Conservation (phyloP, 75 land plant genomes). For the Isoetes taiwanensis region DNA sequence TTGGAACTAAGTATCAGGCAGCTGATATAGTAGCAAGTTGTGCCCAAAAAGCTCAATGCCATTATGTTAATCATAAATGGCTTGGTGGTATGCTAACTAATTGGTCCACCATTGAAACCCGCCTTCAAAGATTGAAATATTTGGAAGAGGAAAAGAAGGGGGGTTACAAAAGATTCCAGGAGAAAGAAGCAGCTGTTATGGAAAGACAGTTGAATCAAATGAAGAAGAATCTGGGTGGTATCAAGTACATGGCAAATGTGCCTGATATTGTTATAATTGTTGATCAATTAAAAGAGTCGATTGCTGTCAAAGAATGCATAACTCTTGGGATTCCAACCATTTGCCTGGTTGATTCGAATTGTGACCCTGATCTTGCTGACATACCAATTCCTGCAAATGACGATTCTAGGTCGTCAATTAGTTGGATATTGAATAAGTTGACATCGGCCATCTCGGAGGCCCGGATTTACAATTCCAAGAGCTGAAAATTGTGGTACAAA, state of each 20-base stretch:
- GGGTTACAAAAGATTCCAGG: not conserved
- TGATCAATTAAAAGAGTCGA: not conserved
- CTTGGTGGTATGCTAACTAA: conserved; percentile 10
- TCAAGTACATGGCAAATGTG: not conserved
- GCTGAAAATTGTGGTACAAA: too few relatives aligned
- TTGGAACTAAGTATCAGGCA: conserved; percentile 2
- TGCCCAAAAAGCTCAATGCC: not conserved
- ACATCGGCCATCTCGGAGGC: too few relatives aligned
- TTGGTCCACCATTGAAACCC: not conserved
- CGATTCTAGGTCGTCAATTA: too few relatives aligned
- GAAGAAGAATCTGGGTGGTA: not conserved
- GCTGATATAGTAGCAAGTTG: not conserved
- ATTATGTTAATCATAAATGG: conserved; percentile 13
- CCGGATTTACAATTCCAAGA: too few relatives aligned
- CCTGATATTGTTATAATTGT: conserved; percentile 9
- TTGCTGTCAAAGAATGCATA: not conserved
- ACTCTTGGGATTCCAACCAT: conserved; percentile 1
- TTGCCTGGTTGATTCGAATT: not conserved
- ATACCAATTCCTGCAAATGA: not conserved
- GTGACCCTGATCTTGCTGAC: not conserved
- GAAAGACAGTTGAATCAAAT: conserved; percentile 4
- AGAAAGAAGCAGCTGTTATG: not conserved
- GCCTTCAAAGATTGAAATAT: not conserved
- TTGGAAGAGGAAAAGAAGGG: not conserved
- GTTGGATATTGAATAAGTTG: too few relatives aligned